Evolutionary conservation across 495 filamentous ascomycete genomes (phyloP), one percentile per base, ranked within the genome.

Genomic region (Xylaria cubensis): DNA sequence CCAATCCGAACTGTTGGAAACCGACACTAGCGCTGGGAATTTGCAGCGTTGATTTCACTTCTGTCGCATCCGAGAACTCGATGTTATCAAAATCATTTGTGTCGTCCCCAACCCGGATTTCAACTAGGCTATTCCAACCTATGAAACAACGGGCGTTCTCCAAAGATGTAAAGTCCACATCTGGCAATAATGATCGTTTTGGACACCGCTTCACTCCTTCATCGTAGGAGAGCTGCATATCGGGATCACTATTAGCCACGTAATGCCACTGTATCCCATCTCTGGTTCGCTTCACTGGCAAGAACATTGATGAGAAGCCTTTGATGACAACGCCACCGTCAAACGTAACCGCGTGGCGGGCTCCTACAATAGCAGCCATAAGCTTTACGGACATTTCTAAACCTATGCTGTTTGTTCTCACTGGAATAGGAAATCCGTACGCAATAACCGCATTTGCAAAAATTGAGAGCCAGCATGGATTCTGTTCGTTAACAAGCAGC

Each of bases 201-300:
- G 56, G 19, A 17, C 56, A 61, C 21, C 36, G 10, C 12, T n/a
- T 61, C 13, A 61, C 36, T n/a, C 56, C 56, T 61, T 61, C 29
- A 29, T 61, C 56, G 17, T 61, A 61, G 17, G 56, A 36, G 32
- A 61, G 56, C 17, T 61, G 56, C 56, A n/a, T 61, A 6, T 61
- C 56, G 17, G 56, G 32, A 15, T 39, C 15, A 0, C 32, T 39
- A 19, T 61, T 39, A 3, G 26, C 17, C 29, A 61, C 56, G 13
- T 61, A 61, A 15, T 61, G 56, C 56, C 56, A 61, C 56, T 61
- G 56, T 61, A 61, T 61, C 56, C 56, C 56, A 39, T 61, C 56
- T 61, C 29, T 61, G n/a, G 56, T 61, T 61, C 56, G 56, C 12
- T n/a, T 39, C 3, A 61, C 56, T 34, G 56, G 56, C 32, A 61